A percentile compares a stretch with the other conserved stretches of the same genome.
Conservation (phyloP, 2,329 filamentous ascomycete species). For the Pseudogymnoascus sp. region DNA sequence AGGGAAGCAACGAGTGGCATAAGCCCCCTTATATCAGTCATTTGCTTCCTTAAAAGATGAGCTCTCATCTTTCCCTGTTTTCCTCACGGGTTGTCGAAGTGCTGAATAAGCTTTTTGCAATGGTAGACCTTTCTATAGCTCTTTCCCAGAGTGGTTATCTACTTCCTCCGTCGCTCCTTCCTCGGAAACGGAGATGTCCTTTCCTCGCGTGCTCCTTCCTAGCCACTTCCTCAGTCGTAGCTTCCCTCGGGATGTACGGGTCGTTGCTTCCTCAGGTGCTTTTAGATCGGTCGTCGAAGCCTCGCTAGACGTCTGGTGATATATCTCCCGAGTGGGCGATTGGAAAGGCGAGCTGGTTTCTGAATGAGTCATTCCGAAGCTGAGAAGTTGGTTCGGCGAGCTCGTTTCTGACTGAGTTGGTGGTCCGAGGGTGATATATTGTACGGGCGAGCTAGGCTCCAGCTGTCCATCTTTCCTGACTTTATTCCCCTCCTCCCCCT, state of each 20-base stretch:
- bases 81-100: no score
- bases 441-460: not conserved
- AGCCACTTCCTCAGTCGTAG: not conserved
- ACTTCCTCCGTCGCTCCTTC: not conserved
- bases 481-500: not conserved
- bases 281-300: not conserved
- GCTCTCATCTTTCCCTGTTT: no score
- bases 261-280: not conserved
- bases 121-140: not conserved
- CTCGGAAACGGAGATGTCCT: not conserved
- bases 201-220: not conserved
- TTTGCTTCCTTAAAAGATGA: no score
- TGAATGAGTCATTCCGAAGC: not conserved
- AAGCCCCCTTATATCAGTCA: no score
- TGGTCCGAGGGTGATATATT: not conserved
- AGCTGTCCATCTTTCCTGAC: not conserved
- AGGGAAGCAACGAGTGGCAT: no score
- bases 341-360: not conserved
- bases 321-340: not conserved
- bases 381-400: not conserved
- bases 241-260: not conserved
- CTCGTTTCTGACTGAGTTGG: not conserved
- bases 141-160: not conserved
- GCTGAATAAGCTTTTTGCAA: no score
- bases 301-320: not conserved